phyloP scores from a whole-genome alignment of 2,329 filamentous ascomycete genomes.

The Hymenoscyphus linearis region DNA sequence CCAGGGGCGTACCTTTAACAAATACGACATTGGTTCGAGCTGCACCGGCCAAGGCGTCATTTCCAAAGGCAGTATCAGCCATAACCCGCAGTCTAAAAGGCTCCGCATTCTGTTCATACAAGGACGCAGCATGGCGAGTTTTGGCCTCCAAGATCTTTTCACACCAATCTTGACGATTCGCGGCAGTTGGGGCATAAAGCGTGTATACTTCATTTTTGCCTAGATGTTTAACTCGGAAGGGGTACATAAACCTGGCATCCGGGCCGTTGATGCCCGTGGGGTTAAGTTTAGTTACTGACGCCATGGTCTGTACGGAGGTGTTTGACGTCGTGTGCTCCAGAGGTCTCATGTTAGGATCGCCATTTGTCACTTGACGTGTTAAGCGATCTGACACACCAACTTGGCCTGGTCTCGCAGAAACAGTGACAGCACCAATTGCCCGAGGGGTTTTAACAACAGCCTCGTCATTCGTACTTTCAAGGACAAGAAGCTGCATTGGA shows the following conservation, averaged over 20 bases:
- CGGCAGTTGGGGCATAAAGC: constrained; percentile 72
- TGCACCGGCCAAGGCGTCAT: constrained; percentile 57
- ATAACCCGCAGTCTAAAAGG: constrained; percentile 89
- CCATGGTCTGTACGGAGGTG: constrained; percentile 54
- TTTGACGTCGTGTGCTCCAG: constrained; percentile 65
- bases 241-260: constrained; percentile 57
- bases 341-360: constrained; percentile 41
- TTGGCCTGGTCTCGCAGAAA: constrained; percentile 54
- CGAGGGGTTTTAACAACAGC: constrained; percentile 72
- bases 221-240: constrained; percentile 92
- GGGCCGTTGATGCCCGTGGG: constrained; percentile 44
- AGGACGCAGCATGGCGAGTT: constrained; percentile 81
- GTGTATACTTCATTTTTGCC: constrained; percentile 85
- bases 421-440: constrained; percentile 53
- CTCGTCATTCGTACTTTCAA: constrained; percentile 90
- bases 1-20: constrained; percentile 85
- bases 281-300: constrained; percentile 40
- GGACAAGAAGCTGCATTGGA: constrained; percentile 88
- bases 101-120: constrained; percentile 90
- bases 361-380: constrained; percentile 28
- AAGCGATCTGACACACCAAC: constrained; percentile 56
- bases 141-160: constrained; percentile 92
- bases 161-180: constrained; percentile 82
- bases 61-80: constrained; percentile 85
- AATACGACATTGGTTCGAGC: constrained; percentile 62